Evolutionary conservation across 1,284 basidiomycete species (phyloP).

Genomic region (Malassezia cuniculi): DNA sequence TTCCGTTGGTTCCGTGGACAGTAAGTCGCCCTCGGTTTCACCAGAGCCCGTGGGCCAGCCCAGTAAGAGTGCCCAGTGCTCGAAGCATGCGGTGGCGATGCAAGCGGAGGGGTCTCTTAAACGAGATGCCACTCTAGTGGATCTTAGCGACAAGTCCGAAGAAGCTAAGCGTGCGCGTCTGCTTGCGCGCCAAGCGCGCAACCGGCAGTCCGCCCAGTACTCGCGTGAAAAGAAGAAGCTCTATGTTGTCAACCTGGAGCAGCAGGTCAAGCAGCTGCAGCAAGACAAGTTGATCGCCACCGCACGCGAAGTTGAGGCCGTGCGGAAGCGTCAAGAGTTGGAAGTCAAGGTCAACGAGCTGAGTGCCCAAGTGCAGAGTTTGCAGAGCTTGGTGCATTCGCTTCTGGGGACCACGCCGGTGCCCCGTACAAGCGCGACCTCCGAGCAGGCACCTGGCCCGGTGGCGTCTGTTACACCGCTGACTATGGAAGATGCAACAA

Average conservation of each 20-base stretch:
- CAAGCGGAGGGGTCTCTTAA: too few species aligned
- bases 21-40: too few species aligned
- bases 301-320: slow-evolving; percentile 15
- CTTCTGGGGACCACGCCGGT: slow-evolving; percentile 16
- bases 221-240: slow-evolving; percentile 41
- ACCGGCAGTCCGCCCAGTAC: slow-evolving; percentile 39
- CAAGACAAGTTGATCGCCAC: slow-evolving; percentile 18
- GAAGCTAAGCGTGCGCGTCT: slow-evolving; percentile 36
- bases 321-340: slow-evolving; percentile 13
- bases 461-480: too few species aligned
- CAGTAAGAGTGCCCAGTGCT: too few species aligned
- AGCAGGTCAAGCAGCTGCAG: slow-evolving; percentile 19
- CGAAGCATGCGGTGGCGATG: too few species aligned
- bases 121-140: too few species aligned
- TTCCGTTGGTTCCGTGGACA: too few species aligned
- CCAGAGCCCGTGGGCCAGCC: too few species aligned
- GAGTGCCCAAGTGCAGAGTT: slow-evolving; percentile 18
- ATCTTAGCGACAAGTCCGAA: too few species aligned
- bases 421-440: not conserved
- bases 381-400: too few species aligned
- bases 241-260: slow-evolving; percentile 31
- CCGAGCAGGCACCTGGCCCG: too few species aligned
- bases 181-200: slow-evolving; percentile 38
- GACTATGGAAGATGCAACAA: slow-evolving; percentile 1
- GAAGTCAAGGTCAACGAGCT: slow-evolving; percentile 21